These are phyloP conservation scores for Eutrema japonicum DNA, from an alignment of 345 rosid species.

Conservation along the genomic window DNA sequence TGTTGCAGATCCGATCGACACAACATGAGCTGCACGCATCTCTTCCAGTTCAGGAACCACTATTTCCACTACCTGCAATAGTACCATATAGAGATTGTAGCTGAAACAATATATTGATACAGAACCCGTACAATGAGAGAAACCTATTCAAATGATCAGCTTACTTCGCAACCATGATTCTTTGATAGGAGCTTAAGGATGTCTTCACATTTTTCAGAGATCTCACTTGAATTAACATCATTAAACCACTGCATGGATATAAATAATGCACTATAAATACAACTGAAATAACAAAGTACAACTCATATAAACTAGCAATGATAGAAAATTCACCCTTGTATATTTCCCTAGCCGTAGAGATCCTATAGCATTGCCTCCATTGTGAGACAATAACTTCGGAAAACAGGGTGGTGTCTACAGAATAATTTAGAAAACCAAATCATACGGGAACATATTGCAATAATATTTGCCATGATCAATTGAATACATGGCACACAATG, in stretches of 20 bases:
- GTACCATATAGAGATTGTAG: slow-evolving; percentile 10
- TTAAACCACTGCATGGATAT: slow-evolving; percentile 80
- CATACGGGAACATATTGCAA: slow-evolving; percentile 16
- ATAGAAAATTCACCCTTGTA: slow-evolving; percentile 52
- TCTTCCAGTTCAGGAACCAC: slow-evolving; percentile 85
- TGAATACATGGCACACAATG: slow-evolving; percentile 9
- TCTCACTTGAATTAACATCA: slow-evolving; percentile 76
- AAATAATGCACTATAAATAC: slow-evolving; percentile 9
- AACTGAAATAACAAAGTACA: slow-evolving; percentile 9
- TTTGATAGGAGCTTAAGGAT: slow-evolving; percentile 60
- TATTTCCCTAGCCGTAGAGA: slow-evolving; percentile 80
- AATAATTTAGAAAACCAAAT: slow-evolving; percentile 32
- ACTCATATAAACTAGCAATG: slow-evolving; percentile 33
- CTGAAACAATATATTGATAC: not conserved
- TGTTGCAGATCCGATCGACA: slow-evolving; percentile 70
- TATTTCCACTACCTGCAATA: slow-evolving; percentile 66
- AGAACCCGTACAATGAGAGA: slow-evolving; percentile 1
- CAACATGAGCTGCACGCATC: slow-evolving; percentile 79
- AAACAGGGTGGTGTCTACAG: slow-evolving; percentile 75
- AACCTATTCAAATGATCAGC: slow-evolving; percentile 28
- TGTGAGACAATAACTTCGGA: slow-evolving; percentile 59
- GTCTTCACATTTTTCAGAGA: slow-evolving; percentile 78
- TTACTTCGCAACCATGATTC: slow-evolving; percentile 78
- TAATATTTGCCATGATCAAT: not conserved
- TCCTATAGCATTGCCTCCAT: slow-evolving; percentile 51